phyloP scores from a whole-genome alignment of 202 grass and related monocot species.

The Musa balbisiana region DNA sequence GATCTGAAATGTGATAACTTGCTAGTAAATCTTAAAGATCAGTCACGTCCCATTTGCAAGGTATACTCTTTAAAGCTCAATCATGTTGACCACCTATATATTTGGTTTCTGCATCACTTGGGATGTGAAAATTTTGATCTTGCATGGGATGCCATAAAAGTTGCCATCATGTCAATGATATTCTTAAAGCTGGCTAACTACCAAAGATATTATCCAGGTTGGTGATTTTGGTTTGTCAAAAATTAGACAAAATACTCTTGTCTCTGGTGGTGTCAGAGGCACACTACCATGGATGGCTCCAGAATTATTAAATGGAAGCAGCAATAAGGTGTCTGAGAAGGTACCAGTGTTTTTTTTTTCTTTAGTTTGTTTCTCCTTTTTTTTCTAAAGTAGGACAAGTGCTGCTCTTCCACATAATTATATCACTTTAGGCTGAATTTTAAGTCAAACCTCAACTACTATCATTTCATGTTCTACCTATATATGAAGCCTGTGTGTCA shows the following conservation, averaged over 20 bases:
- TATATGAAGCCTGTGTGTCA: too few relatives aligned
- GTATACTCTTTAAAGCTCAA: constrained; percentile 11
- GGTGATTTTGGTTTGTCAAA: constrained; percentile 15
- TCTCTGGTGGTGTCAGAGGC: constrained; percentile 10
- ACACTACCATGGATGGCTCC: constrained; percentile 17
- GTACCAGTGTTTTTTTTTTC: neutral
- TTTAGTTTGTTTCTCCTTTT: neutral
- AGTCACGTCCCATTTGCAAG: constrained; percentile 91
- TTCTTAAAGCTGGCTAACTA: too few relatives aligned
- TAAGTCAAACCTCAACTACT: too few relatives aligned
- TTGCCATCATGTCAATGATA: too few relatives aligned
- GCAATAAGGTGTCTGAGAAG: neutral
- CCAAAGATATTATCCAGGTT: neutral
- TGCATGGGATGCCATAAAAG: too few relatives aligned
- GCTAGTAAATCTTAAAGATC: constrained; percentile 89
- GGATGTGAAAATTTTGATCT: too few relatives aligned
- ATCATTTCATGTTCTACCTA: too few relatives aligned
- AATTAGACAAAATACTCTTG: neutral
- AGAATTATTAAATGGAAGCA: constrained; percentile 10
- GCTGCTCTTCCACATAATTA: too few relatives aligned
- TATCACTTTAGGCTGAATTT: too few relatives aligned
- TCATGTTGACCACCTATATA: too few relatives aligned
- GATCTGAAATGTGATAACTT: constrained; percentile 98
- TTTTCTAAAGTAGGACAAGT: neutral
- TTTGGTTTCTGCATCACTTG: too few relatives aligned